Base-by-base conservation (phyloP, 1,284 basidiomycete genomes). In the Inonotus hispidus region DNA sequence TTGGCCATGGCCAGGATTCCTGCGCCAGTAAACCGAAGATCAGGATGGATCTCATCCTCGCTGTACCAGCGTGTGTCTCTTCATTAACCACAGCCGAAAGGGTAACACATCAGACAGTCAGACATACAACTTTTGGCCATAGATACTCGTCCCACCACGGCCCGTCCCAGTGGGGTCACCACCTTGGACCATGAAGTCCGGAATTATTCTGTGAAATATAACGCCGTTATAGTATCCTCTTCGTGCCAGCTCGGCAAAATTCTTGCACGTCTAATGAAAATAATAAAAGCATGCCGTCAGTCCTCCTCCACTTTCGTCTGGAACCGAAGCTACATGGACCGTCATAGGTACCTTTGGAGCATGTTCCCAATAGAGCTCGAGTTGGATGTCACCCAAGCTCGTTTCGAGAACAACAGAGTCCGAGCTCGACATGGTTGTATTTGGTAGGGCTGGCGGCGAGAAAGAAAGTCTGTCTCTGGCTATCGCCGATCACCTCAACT, bases 1-100 rank as follows among this genome's bases (percentile, higher is more conserved):
- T 98, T 98, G 2, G 95, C 95, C 95, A 97, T 98, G 7, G 94
- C 95, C 23, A 98, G 82, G 60, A 97, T 95, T 27, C 95, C 95
- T 49, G 94, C 93, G n/a, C 95, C 95, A 2, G 93, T 94, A 75
- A 97, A 97, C 46, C 94, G 81, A 65, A 97, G 75, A 21, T 95
- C 93, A 2, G 91, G 88, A 68, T 89, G 82, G 52, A 95, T 85
- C 72, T 95, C 93, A 72, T 95, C 93, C 70, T 92, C 85, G 60
- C 71, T 72, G 60, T 21, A 10, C 65, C 10, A 19, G 27, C 43
- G 38, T 60, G 32, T 57, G 19, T 19, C 4, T 35, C 41, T 43
- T 43, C 41, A 43, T 43, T 43, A 25, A 38, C n/a, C 19, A 37
- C 32, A 38, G 38, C 45, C 41, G 13, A n/a, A 43, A 11, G 19